Evolutionary conservation across 495 filamentous ascomycete species (phyloP).

Genomic region (Amphirosellinia nigrospora): DNA sequence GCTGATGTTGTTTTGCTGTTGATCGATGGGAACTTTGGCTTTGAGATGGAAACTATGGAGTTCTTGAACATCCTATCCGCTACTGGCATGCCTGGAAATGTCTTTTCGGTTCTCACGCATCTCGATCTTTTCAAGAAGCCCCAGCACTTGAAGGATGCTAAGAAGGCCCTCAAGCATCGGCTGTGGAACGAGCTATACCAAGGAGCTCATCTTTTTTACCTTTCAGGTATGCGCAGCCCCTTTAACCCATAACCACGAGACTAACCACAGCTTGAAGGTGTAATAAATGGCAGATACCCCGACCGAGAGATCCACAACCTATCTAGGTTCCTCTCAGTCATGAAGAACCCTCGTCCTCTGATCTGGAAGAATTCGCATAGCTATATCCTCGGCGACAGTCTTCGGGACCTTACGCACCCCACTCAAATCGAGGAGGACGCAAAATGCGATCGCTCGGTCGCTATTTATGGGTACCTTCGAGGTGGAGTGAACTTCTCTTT

Average conservation of each 20-base stretch:
- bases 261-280: slow-evolving; percentile 77
- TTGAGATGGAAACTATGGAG: slow-evolving; percentile 99
- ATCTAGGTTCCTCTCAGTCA: slow-evolving; percentile 91
- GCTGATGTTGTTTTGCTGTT: slow-evolving; percentile 95
- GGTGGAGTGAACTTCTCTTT: slow-evolving; percentile 98
- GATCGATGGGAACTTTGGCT: slow-evolving; percentile 98
- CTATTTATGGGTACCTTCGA: slow-evolving; percentile 90
- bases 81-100: slow-evolving; percentile 96
- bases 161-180: slow-evolving; percentile 93
- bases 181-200: slow-evolving; percentile 97
- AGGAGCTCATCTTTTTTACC: slow-evolving; percentile 94
- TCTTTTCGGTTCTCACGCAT: slow-evolving; percentile 96
- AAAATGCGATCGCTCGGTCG: slow-evolving; percentile 88
- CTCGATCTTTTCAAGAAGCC: slow-evolving; percentile 94
- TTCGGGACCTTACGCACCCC: slow-evolving; percentile 92
- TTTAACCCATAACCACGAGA: neutral
- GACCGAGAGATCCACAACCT: slow-evolving; percentile 96
- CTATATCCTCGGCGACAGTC: slow-evolving; percentile 90
- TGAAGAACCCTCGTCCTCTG: slow-evolving; percentile 96
- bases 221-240: slow-evolving; percentile 55
- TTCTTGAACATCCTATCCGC: slow-evolving; percentile 89
- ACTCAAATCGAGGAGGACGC: slow-evolving; percentile 84
- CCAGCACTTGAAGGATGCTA: slow-evolving; percentile 83
- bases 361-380: slow-evolving; percentile 98
- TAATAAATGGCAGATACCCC: slow-evolving; percentile 94